Conservation (phyloP, 345 rosid genomes). For the Lenwebbia sp. region DNA sequence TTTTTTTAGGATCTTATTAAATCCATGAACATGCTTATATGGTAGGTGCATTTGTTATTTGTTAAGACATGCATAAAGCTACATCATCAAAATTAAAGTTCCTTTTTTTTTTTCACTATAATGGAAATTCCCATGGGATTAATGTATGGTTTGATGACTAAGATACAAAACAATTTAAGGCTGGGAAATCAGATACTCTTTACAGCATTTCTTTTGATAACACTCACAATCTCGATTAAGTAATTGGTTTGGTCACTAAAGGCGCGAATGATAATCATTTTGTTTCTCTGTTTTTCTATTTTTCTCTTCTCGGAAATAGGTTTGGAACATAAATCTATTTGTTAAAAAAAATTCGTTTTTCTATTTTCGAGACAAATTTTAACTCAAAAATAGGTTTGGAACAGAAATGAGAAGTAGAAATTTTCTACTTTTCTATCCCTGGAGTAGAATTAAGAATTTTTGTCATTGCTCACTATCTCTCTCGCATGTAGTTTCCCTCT, state of each 20-base stretch:
- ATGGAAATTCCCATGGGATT: neutral
- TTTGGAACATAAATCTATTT: too few species aligned
- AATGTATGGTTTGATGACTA: neutral
- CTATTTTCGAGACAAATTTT: too few species aligned
- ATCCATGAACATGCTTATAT: neutral
- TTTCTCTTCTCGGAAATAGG: too few species aligned
- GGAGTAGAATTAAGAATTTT: too few species aligned
- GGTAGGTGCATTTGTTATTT: neutral
- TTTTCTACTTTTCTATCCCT: too few species aligned
- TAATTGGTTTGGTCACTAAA: neutral
- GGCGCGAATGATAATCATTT: too few species aligned
- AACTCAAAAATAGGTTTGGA: too few species aligned
- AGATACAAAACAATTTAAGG: neutral
- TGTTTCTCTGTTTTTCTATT: too few species aligned
- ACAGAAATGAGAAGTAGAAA: too few species aligned
- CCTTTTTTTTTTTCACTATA: neutral
- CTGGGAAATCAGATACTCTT: neutral
- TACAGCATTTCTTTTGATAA: neutral
- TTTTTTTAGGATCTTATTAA: neutral
- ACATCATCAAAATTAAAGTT: neutral
- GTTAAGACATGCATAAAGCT: neutral
- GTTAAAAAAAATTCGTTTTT: too few species aligned
- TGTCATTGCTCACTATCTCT: too few species aligned
- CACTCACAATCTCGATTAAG: neutral
- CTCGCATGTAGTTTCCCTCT: too few species aligned